Percentiles rank a stretch among this genome's conserved stretches.
These are phyloP conservation scores for Pseudogymnoascus sp. DNA, from an alignment of 2,329 filamentous ascomycete species.

Conservation along the genomic window DNA sequence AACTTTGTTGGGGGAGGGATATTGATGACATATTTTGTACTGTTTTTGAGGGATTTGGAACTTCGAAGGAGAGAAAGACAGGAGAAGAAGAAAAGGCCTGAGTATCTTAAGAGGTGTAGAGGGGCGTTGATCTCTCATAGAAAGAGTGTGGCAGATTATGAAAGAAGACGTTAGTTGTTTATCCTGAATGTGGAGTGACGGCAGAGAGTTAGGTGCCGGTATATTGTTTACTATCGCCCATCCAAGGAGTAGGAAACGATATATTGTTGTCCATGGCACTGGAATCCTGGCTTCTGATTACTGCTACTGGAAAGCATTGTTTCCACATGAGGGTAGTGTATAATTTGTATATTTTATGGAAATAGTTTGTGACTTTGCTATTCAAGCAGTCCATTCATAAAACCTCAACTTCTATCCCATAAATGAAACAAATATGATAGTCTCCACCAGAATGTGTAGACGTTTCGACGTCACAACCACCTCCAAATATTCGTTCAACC, in stretches of 20 bases:
- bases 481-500: not conserved
- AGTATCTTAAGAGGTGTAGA: not conserved
- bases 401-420: not conserved
- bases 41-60: constrained; percentile 12
- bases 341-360: not conserved
- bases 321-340: not conserved
- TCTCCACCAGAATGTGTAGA: not conserved
- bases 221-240: not conserved
- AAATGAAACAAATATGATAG: not conserved
- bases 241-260: not conserved
- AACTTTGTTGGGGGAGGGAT: not conserved
- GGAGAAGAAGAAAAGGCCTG: not conserved
- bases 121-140: not conserved
- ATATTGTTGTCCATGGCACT: not conserved
- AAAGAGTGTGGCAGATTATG: not conserved
- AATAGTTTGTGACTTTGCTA: not conserved
- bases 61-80: not conserved
- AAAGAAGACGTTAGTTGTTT: not conserved
- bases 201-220: not conserved
- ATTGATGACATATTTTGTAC: constrained; percentile 3
- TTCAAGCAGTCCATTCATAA: not conserved
- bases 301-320: not conserved
- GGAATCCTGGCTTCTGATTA: not conserved
- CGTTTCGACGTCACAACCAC: not conserved
- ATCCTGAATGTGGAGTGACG: not conserved